A percentile compares a stretch with the other conserved stretches of the same genome.
Conservation (phyloP, 2,329 filamentous ascomycete genomes). For the Fonsecaea pugnacius region DNA sequence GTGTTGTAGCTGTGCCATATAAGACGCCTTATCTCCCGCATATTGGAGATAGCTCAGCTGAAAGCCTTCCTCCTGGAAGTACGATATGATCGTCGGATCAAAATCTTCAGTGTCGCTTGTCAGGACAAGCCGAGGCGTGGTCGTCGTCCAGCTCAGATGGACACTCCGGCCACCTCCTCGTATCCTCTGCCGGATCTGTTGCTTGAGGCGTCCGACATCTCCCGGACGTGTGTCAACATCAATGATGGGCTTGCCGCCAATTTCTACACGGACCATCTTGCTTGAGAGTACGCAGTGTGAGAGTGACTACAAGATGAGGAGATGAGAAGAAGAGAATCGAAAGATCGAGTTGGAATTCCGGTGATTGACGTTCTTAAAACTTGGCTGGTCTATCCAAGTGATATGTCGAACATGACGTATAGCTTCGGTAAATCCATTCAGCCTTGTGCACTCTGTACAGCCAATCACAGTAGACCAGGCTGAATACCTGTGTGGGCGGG, state of each 20-base stretch:
- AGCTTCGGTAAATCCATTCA: conserved; percentile 1
- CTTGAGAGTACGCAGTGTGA: neutral
- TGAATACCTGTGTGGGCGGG: neutral
- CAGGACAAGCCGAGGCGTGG: conserved; percentile 32
- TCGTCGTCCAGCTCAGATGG: conserved; percentile 32
- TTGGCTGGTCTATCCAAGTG: neutral
- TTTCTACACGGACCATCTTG: conserved; percentile 30
- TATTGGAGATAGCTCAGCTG: conserved; percentile 62
- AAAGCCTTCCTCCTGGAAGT: conserved; percentile 66
- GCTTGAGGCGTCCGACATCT: conserved; percentile 20
- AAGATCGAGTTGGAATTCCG: neutral
- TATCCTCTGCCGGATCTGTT: conserved; percentile 22
- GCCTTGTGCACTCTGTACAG: neutral
- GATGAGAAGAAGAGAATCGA: neutral
- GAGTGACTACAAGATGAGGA: neutral
- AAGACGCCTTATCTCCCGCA: conserved; percentile 56
- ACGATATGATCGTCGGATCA: conserved; percentile 57
- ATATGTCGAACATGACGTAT: conserved; percentile 10
- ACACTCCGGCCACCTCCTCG: conserved; percentile 19
- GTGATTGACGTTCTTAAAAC: conserved; percentile 10
- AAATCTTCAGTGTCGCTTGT: conserved; percentile 49
- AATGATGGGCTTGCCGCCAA: conserved; percentile 34
- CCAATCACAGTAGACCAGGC: conserved; percentile 15
- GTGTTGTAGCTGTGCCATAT: conserved; percentile 56
- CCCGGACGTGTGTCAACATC: conserved; percentile 28